Conservation (phyloP, 371 early-diverging fungal species). For the Funneliformis caledonium region DNA sequence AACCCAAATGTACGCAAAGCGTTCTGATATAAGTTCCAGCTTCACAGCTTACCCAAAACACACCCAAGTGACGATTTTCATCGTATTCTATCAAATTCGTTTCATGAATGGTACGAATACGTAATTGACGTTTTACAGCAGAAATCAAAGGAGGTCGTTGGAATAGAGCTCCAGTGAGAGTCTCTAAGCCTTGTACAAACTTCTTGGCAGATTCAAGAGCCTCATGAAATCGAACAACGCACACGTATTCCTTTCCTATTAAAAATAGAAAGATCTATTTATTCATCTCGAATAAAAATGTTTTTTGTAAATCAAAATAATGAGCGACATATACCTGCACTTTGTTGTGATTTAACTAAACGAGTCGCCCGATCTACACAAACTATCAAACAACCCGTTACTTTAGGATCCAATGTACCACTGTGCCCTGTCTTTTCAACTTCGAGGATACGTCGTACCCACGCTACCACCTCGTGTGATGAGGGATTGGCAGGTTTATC, state of each 20-base stretch:
- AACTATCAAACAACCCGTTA: slow-evolving; percentile 99
- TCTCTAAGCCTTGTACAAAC: slow-evolving; percentile 86
- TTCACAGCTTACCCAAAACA: slow-evolving; percentile 99
- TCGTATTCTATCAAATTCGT: slow-evolving; percentile 96
- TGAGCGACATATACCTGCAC: slow-evolving; percentile 71
- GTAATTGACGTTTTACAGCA: slow-evolving; percentile 99
- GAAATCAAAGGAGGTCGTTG: slow-evolving; percentile 99
- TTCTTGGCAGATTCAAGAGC: slow-evolving; percentile 89
- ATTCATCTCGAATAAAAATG: background rate
- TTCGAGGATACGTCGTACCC: slow-evolving; percentile 98
- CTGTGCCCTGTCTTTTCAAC: slow-evolving; percentile 99
- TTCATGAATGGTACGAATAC: slow-evolving; percentile 98
- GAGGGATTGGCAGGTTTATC: slow-evolving; percentile 99
- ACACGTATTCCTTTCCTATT: slow-evolving; percentile 94
- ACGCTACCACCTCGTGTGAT: slow-evolving; percentile 99
- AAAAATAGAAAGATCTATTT: background rate
- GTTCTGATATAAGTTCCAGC: slow-evolving; percentile 99
- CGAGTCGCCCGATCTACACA: slow-evolving; percentile 99
- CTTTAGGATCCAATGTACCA: slow-evolving; percentile 99
- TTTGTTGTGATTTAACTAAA: slow-evolving; percentile 99
- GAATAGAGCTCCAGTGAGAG: slow-evolving; percentile 97
- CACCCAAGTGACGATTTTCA: slow-evolving; percentile 93
- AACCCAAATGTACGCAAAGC: slow-evolving; percentile 98
- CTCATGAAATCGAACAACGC: slow-evolving; percentile 95
- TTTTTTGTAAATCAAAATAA: background rate